A percentile compares a stretch with the other conserved stretches of the same genome.
phyloP scores from a whole-genome alignment of 805 yeast genomes.

The Clavispora phyllophila region DNA sequence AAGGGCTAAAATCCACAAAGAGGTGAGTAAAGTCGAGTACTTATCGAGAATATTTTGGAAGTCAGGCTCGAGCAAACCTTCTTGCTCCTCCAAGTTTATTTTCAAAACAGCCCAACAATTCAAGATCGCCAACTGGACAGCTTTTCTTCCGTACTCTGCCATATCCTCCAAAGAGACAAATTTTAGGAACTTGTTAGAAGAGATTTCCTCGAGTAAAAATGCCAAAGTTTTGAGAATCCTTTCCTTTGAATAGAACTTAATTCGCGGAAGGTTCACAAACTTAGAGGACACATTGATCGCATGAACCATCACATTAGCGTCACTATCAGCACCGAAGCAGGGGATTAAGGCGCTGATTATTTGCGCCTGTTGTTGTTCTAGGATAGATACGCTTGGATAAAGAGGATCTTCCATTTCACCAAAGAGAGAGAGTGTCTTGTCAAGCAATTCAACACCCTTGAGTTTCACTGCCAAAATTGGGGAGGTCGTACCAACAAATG shows the following conservation, averaged over 20 bases:
- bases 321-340: slow-evolving; percentile 70
- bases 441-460: slow-evolving; percentile 62
- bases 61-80: slow-evolving; percentile 33
- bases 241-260: slow-evolving; percentile 41
- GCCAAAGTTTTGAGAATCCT: slow-evolving; percentile 60
- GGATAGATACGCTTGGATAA: slow-evolving; percentile 60
- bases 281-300: slow-evolving; percentile 78
- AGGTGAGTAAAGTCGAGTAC: slow-evolving; percentile 56
- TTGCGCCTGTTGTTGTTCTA: slow-evolving; percentile 94
- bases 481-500: slow-evolving; percentile 79
- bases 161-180: slow-evolving; percentile 52
- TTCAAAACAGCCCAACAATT: slow-evolving; percentile 72
- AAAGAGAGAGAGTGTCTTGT: slow-evolving; percentile 54
- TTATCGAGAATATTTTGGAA: slow-evolving; percentile 47
- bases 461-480: slow-evolving; percentile 55
- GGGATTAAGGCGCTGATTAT: slow-evolving; percentile 86
- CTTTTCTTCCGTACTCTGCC: slow-evolving; percentile 43
- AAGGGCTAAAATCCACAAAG: slow-evolving; percentile 75
- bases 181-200: slow-evolving; percentile 37
- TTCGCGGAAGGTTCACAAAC: slow-evolving; percentile 49
- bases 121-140: slow-evolving; percentile 55
- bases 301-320: slow-evolving; percentile 65
- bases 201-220: slow-evolving; percentile 58
- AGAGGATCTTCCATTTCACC: slow-evolving; percentile 66
- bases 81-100: slow-evolving; percentile 22